A percentile compares a stretch with the other conserved stretches of the same genome.
phyloP scores from a whole-genome alignment of 768 basidiomycete genomes.

The Suillus cothurnatus region DNA sequence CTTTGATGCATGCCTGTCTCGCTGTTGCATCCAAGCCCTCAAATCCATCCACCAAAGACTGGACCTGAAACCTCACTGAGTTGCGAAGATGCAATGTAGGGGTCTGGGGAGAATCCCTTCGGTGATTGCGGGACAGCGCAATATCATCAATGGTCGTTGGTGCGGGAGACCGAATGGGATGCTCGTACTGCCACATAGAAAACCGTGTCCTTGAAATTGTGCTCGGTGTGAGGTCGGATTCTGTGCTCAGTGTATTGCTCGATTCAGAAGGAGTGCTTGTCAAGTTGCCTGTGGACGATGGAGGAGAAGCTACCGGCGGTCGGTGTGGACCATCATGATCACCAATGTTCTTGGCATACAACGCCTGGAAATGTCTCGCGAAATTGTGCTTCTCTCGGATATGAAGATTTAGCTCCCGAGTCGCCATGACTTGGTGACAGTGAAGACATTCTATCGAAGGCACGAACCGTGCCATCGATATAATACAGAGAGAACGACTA shows the following conservation, averaged over 20 bases:
- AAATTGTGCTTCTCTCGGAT: neutral
- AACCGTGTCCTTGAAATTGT: constrained; percentile 19
- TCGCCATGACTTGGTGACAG: neutral
- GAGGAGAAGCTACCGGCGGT: neutral
- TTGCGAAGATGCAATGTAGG: constrained; percentile 22
- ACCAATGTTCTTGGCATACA: neutral
- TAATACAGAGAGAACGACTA: neutral
- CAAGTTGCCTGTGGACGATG: neutral
- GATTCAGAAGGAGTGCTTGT: neutral
- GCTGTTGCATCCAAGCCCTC: constrained; percentile 14
- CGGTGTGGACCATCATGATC: neutral
- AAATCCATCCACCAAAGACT: constrained; percentile 21
- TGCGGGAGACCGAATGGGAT: constrained; percentile 12
- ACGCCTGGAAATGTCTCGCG: neutral
- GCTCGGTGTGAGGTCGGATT: constrained; percentile 2
- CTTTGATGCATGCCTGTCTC: constrained; percentile 20
- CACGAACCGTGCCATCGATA: neutral
- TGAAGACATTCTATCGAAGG: neutral
- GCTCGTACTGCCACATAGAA: constrained; percentile 22
- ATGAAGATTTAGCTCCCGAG: neutral
- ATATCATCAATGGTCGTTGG: constrained; percentile 25
- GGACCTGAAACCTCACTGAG: constrained; percentile 24
- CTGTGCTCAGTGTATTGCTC: neutral
- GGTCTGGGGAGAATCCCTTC: constrained; percentile 25
- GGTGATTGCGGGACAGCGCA: constrained; percentile 24